phyloP scores from a whole-genome alignment of 2,329 filamentous ascomycete genomes.

The Ophiostoma himal-ulmi region DNA sequence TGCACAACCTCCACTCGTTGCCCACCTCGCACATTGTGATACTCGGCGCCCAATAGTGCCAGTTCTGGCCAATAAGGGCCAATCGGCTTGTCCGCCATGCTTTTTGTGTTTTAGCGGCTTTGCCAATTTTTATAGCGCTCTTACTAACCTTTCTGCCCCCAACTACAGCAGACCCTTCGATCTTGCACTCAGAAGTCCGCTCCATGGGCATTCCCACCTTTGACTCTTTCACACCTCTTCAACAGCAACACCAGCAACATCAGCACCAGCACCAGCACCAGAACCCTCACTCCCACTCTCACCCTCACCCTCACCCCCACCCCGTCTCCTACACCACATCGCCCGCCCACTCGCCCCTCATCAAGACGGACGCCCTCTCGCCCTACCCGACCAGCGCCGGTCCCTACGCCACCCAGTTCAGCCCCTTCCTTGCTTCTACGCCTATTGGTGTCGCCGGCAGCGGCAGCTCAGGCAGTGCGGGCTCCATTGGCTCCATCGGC shows the following conservation, averaged over 20 bases:
- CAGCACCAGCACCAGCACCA: background rate
- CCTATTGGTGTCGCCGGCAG: slow-evolving; percentile 32
- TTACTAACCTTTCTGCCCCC: background rate
- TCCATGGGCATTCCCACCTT: slow-evolving; percentile 46
- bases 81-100: background rate
- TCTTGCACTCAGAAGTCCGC: slow-evolving; percentile 52
- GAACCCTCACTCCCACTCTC: slow-evolving; percentile 28
- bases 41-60: slow-evolving; percentile 2
- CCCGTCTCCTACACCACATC: slow-evolving; percentile 48
- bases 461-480: background rate
- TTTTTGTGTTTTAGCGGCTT: slow-evolving; percentile 24
- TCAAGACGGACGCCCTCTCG: slow-evolving; percentile 45
- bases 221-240: slow-evolving; percentile 36
- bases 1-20: background rate
- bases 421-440: slow-evolving; percentile 45
- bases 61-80: background rate
- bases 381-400: slow-evolving; percentile 46
- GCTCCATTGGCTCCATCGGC: background rate
- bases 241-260: background rate
- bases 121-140: background rate
- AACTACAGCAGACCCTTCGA: slow-evolving; percentile 45
- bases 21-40: background rate
- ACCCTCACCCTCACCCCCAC: slow-evolving; percentile 36
- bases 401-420: slow-evolving; percentile 30
- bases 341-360: slow-evolving; percentile 53